Evolutionary conservation across 2,329 filamentous ascomycete species (phyloP).

Genomic region (Monosporascus sp.): DNA sequence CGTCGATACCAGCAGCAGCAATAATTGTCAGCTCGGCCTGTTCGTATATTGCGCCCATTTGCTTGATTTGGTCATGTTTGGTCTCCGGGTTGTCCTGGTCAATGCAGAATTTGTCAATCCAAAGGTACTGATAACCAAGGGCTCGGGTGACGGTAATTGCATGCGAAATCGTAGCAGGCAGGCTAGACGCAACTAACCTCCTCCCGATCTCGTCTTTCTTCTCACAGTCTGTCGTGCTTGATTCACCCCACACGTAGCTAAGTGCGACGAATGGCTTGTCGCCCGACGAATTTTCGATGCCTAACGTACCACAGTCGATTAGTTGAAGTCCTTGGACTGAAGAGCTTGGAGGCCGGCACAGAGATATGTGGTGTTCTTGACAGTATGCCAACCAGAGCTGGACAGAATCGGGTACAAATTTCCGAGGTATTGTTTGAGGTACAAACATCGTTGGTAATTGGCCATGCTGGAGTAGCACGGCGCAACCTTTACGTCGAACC

Average conservation of each 20-base stretch:
- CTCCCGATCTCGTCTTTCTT: background rate
- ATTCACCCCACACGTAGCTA: background rate
- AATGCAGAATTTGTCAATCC: conserved; percentile 22
- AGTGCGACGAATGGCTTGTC: background rate
- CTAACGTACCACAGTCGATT: too few relatives aligned
- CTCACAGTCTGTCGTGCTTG: background rate
- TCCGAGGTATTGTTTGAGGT: too few relatives aligned
- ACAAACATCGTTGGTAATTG: too few relatives aligned
- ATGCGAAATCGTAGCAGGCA: background rate
- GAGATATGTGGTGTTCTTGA: too few relatives aligned
- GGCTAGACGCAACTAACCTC: background rate
- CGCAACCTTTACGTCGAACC: too few relatives aligned
- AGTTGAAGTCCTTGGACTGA: too few relatives aligned
- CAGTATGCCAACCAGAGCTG: too few relatives aligned
- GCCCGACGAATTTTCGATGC: too few relatives aligned
- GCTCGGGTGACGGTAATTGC: background rate
- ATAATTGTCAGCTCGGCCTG: conserved; percentile 20
- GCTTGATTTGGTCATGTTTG: conserved; percentile 13
- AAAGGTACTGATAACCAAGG: conserved; percentile 21
- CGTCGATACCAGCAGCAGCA: conserved; percentile 11
- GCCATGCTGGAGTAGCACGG: too few relatives aligned
- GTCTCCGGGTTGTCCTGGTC: conserved; percentile 12
- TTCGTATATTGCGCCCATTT: conserved; percentile 22
- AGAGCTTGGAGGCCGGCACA: too few relatives aligned
- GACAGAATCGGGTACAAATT: too few relatives aligned